A percentile compares a stretch with the other conserved stretches of the same genome.
These are phyloP conservation scores for Populus hybrid DNA, from an alignment of 441 rosid species.

Conservation along the genomic window DNA sequence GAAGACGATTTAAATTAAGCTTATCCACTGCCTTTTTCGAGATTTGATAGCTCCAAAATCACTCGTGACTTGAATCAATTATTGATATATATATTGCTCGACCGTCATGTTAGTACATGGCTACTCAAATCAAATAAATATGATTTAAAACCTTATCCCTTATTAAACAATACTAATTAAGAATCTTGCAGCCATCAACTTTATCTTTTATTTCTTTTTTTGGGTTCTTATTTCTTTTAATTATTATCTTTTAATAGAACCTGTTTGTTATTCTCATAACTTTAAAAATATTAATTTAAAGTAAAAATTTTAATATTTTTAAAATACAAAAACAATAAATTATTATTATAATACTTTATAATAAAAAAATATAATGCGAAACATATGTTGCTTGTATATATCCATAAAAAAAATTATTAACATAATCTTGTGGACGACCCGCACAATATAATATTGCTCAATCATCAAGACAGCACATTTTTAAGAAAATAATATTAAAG, in stretches of 20 bases:
- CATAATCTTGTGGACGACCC: too few relatives aligned
- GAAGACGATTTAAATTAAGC: neutral
- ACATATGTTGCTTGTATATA: neutral
- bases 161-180: too few relatives aligned
- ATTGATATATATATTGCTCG: neutral
- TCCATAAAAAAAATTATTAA: neutral
- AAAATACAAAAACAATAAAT: accelerated
- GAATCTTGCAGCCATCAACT: neutral
- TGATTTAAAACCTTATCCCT: neutral
- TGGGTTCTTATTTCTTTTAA: too few relatives aligned
- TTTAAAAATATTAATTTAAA: too few relatives aligned
- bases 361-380: neutral
- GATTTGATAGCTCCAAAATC: neutral
- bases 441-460: neutral
- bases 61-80: neutral
- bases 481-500: too few relatives aligned
- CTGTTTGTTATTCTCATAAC: too few relatives aligned
- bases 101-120: neutral
- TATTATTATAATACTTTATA: too few relatives aligned
- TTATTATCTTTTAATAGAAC: too few relatives aligned
- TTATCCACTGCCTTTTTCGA: neutral
- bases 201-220: too few relatives aligned
- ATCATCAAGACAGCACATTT: neutral
- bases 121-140: neutral
- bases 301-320: too few relatives aligned